phyloP scores from a whole-genome alignment of 257 asterid genomes.

The Nicotiana obtusifolia region DNA sequence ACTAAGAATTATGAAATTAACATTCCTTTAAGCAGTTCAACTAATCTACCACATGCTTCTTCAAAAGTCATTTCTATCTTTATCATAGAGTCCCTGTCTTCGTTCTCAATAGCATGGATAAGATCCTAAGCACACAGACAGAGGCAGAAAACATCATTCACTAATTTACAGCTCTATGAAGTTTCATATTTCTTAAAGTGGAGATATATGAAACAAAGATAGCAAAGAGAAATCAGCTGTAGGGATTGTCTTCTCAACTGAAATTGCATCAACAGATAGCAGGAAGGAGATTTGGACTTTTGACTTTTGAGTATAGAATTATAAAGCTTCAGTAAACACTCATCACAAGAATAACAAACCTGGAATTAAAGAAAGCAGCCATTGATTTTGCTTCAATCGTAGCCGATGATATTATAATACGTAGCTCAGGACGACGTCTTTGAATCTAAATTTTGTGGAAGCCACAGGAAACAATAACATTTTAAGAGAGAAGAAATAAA shows the following conservation, averaged over 20 bases:
- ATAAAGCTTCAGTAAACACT: neutral
- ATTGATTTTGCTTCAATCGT: slow-evolving; percentile 93
- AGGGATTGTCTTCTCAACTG: neutral
- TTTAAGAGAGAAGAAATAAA: neutral
- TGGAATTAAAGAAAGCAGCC: slow-evolving; percentile 68
- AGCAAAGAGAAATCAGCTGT: no score
- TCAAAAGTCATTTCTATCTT: neutral
- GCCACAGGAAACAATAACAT: neutral
- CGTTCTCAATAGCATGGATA: neutral
- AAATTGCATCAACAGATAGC: slow-evolving; percentile 1
- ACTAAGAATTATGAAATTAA: neutral
- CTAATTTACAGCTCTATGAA: neutral
- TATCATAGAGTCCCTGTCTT: neutral
- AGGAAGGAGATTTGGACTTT: neutral
- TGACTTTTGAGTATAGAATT: neutral
- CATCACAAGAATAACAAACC: slow-evolving; percentile 34
- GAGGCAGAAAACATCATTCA: neutral
- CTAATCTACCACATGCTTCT: neutral
- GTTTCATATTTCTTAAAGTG: no score
- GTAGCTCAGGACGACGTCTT: slow-evolving; percentile 80
- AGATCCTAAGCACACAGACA: neutral
- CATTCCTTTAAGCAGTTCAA: neutral
- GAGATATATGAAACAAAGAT: no score
- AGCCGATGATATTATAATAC: slow-evolving; percentile 87
- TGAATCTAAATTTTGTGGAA: slow-evolving; percentile 50